Evolutionary conservation across 208 protist genomes (phyloP).

Genomic region (Leishmania mexicana): DNA sequence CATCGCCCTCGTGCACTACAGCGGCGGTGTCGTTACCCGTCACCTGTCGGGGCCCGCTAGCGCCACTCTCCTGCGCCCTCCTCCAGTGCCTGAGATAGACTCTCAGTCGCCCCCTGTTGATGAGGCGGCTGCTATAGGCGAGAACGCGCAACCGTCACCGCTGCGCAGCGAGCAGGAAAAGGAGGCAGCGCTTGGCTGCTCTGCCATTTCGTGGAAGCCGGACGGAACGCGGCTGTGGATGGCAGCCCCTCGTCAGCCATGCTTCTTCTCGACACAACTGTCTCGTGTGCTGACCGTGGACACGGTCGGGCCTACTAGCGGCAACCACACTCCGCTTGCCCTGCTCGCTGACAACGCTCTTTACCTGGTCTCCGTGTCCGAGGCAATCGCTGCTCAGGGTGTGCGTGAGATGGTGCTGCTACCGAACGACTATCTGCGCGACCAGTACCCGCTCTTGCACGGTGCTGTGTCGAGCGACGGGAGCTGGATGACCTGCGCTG

Average conservation of each 20-base stretch:
- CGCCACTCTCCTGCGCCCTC: conserved; percentile 22
- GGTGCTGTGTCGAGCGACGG: conserved; percentile 62
- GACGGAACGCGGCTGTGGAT: conserved; percentile 35
- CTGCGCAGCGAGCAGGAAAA: background rate
- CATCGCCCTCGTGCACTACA: conserved; percentile 67
- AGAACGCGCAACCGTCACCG: background rate
- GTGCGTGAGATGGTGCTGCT: conserved; percentile 25
- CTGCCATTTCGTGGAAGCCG: conserved; percentile 34
- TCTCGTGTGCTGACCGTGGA: conserved; percentile 34
- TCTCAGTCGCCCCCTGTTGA: background rate
- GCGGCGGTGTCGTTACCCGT: conserved; percentile 55
- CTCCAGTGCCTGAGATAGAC: background rate
- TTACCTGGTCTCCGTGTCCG: conserved; percentile 31
- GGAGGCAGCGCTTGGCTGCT: conserved; percentile 20
- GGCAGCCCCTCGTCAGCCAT: conserved; percentile 27
- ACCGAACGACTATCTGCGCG: conserved; percentile 43
- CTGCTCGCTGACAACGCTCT: conserved; percentile 38
- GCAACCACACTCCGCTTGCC: conserved; percentile 40
- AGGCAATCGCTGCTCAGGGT: conserved; percentile 17
- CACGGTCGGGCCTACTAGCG: conserved; percentile 32
- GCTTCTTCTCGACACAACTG: conserved; percentile 36
- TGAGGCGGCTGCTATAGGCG: background rate
- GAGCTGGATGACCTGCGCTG: conserved; percentile 41
- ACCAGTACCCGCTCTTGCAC: conserved; percentile 63
- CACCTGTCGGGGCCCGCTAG: conserved; percentile 23